Percentiles rank a stretch among this genome's conserved stretches.
Evolutionary conservation across 1,284 basidiomycete species (phyloP).

Genomic region (Leccinum proliferum): DNA sequence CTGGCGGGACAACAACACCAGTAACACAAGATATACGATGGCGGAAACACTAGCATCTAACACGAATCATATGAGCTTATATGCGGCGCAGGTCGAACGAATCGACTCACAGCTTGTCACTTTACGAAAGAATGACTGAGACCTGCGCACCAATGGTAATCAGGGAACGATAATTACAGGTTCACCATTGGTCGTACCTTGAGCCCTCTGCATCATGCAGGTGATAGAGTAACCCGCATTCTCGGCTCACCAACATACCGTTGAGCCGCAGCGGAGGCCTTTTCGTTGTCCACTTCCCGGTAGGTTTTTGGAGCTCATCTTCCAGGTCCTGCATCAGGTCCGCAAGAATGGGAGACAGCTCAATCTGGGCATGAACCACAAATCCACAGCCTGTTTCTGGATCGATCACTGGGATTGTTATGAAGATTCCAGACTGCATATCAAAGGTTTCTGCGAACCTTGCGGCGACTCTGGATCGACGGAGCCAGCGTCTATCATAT

Average conservation of each 20-base stretch:
- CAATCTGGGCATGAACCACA: constrained; percentile 56
- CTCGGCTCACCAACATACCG: constrained; percentile 66
- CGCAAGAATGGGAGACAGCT: constrained; percentile 45
- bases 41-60: constrained; percentile 71
- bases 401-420: constrained; percentile 11
- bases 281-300: constrained; percentile 55
- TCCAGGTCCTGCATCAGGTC: constrained; percentile 62
- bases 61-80: constrained; percentile 4
- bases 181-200: constrained; percentile 35
- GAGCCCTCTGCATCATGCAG: constrained; percentile 65
- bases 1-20: constrained; percentile 69
- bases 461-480: constrained; percentile 43
- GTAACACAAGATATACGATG: constrained; percentile 60
- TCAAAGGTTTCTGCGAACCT: constrained; percentile 8
- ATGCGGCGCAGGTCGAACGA: neutral
- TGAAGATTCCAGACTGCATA: neutral
- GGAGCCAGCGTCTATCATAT: constrained; percentile 58
- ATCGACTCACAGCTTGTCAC: constrained; percentile 69
- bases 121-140: constrained; percentile 70
- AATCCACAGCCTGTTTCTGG: constrained; percentile 49
- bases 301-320: constrained; percentile 64
- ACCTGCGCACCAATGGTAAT: constrained; percentile 30
- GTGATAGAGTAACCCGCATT: constrained; percentile 73
- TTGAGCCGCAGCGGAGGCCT: constrained; percentile 54
- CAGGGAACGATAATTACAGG: constrained; percentile 1